Evolutionary conservation across 1,139 yeast species (phyloP).

Genomic region (Suhomyces guaymorum): DNA sequence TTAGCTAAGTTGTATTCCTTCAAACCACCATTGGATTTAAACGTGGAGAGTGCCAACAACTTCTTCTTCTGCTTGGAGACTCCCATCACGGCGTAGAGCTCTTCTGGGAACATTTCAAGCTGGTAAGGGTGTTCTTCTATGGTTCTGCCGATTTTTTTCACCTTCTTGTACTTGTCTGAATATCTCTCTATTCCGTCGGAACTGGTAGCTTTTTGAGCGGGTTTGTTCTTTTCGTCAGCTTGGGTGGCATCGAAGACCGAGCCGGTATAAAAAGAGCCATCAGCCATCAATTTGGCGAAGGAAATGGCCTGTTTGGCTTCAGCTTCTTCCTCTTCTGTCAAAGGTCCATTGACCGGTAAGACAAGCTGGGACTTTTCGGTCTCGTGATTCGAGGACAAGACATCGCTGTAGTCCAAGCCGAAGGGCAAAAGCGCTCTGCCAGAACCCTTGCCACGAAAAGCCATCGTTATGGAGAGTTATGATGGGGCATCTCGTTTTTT

Average conservation of each 20-base stretch:
- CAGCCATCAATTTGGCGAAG: conserved; percentile 57
- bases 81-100: conserved; percentile 76
- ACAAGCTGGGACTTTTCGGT: conserved; percentile 41
- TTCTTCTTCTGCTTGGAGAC: conserved; percentile 55
- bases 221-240: conserved; percentile 8
- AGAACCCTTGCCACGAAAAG: conserved; percentile 18
- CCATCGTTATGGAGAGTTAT: conserved; percentile 12
- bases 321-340: conserved; percentile 55
- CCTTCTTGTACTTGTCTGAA: conserved; percentile 71
- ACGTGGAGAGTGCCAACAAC: conserved; percentile 51
- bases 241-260: conserved; percentile 30
- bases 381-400: conserved; percentile 34
- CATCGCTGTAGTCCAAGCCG: conserved; percentile 68
- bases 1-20: conserved; percentile 31
- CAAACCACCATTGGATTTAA: conserved; percentile 50
- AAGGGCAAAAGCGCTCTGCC: conserved; percentile 54
- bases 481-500: not conserved
- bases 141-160: conserved; percentile 72
- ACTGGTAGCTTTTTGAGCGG: conserved; percentile 19
- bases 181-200: conserved; percentile 69
- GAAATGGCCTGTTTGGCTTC: conserved; percentile 66
- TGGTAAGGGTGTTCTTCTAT: conserved; percentile 83
- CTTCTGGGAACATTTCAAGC: conserved; percentile 72
- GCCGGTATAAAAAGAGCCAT: conserved; percentile 81
- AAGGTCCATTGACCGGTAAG: conserved; percentile 70